Evolutionary conservation across 2,329 filamentous ascomycete species (phyloP), one percentile per base, ranked within the genome.

Genomic region (Colletotrichum melonis): DNA sequence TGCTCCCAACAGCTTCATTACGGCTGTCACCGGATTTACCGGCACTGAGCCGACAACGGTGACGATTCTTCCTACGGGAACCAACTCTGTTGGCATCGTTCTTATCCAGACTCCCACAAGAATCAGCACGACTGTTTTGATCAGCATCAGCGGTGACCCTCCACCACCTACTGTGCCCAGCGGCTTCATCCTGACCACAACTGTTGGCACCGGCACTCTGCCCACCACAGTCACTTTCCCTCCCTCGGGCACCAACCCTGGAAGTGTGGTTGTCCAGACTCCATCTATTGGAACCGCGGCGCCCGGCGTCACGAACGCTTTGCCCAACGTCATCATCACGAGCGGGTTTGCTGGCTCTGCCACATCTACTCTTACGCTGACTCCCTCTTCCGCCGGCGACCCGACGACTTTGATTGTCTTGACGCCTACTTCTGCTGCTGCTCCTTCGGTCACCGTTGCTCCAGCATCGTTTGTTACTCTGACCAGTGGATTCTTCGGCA

Each of bases 381-480:
- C 60, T 8, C 71, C 71, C 28, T 56, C 71, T 1, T 22, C 35
- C 7, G 42, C 35, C 4, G 71, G 71, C 26, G 67, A 73, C 6
- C 67, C 71, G 19, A 60, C 67, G 11, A 73, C 71, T 2, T n/a
- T 70, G 67, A 67, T 73, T 11, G 35, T 73, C 4, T 60, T 73
- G 8, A 70, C 67, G 9, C 71, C 71, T 4, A 65, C 49, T 11
- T 26, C 28, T 8, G 6, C 58, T 22, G 52, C 30, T 26, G 67
- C 5, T 8, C 42, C 60, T 22, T 12, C 56, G 2, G 22, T 32
- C 42, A 56, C 63, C 14, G 35, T 67, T 5, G 38, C 54, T 8
- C 64, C 69, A 12, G 64, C 69, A 8, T 67, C 69, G 7, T 28
- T 59, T 32, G 46, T 71, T 22, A 67, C 68, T 16, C 24, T 30